phyloP scores from a whole-genome alignment of 768 basidiomycete species.

The Calocera viscosa region DNA sequence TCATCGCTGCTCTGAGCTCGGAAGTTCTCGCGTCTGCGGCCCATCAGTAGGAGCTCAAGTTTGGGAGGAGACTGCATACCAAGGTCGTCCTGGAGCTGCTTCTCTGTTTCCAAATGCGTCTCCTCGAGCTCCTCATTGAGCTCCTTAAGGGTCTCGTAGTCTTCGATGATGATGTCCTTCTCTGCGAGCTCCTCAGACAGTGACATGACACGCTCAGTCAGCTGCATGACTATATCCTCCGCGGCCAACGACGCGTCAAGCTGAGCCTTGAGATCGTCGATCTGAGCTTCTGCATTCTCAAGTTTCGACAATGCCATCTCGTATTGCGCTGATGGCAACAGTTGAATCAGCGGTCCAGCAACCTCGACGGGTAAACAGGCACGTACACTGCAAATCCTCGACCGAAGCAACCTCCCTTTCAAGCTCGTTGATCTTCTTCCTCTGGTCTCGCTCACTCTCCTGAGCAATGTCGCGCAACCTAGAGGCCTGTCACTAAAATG shows the following conservation, averaged over 20 bases:
- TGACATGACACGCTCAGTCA: conserved; percentile 87
- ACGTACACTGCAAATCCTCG: conserved; percentile 67
- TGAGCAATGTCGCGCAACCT: conserved; percentile 81
- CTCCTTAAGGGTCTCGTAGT: conserved; percentile 89
- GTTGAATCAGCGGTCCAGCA: conserved; percentile 10
- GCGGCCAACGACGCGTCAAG: conserved; percentile 90
- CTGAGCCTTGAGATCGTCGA: conserved; percentile 87
- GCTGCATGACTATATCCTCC: conserved; percentile 89
- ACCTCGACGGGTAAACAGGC: not conserved
- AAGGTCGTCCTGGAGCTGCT: conserved; percentile 76
- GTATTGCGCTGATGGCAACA: conserved; percentile 46
- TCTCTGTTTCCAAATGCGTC: conserved; percentile 88
- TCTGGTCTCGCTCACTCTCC: conserved; percentile 77
- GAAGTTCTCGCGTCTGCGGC: conserved; percentile 50
- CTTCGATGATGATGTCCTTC: conserved; percentile 91
- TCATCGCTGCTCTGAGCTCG: conserved; percentile 18
- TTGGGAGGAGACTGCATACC: conserved; percentile 37
- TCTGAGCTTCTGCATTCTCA: conserved; percentile 76
- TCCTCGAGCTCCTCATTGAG: conserved; percentile 96
- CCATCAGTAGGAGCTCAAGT: not conserved
- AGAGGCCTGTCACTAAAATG: not conserved
- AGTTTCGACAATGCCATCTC: conserved; percentile 69
- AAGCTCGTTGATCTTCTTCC: conserved; percentile 67
- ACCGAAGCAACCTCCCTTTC: conserved; percentile 72
- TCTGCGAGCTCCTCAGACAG: conserved; percentile 97